phyloP scores from a whole-genome alignment of 2,329 filamentous ascomycete genomes.

The Mycosphaerella arachidis region DNA sequence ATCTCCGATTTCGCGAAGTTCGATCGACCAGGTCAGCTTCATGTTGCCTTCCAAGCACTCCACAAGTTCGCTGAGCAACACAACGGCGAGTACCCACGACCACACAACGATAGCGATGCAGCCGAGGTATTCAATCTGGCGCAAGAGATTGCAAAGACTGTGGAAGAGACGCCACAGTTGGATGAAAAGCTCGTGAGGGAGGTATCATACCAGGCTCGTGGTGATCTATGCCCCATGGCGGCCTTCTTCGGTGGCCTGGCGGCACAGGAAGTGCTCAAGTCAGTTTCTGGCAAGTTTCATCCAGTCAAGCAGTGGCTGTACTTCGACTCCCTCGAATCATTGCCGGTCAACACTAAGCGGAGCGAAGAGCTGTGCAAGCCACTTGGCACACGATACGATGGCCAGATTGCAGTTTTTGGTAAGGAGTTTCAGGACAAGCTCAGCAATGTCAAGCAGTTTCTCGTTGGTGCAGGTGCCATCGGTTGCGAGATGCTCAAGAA shows the following conservation, averaged over 20 bases:
- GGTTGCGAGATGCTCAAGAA: conserved; percentile 99
- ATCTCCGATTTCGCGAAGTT: conserved; percentile 98
- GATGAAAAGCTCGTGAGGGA: conserved; percentile 91
- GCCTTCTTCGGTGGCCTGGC: conserved; percentile 92
- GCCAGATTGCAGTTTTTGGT: conserved; percentile 94
- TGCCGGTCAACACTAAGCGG: conserved; percentile 69
- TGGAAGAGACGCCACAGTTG: conserved; percentile 71
- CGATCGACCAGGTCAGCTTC: conserved; percentile 85
- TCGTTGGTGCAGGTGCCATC: conserved; percentile 94
- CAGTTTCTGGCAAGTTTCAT: conserved; percentile 94
- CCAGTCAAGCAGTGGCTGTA: conserved; percentile 96
- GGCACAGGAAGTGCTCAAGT: conserved; percentile 93
- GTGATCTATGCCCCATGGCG: conserved; percentile 86
- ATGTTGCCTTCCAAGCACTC: conserved; percentile 86
- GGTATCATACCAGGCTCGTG: conserved; percentile 87
- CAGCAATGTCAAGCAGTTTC: conserved; percentile 82
- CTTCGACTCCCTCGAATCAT: conserved; percentile 94
- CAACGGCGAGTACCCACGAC: conserved; percentile 66
- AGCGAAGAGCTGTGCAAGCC: conserved; percentile 87
- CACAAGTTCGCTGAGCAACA: conserved; percentile 77
- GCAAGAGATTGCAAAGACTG: conserved; percentile 62
- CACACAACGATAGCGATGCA: conserved; percentile 82
- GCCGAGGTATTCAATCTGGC: conserved; percentile 70
- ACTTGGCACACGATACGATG: conserved; percentile 81
- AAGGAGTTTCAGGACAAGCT: conserved; percentile 92